Conservation (phyloP, 2,329 filamentous ascomycete species). For the Orbilia brochopaga region DNA sequence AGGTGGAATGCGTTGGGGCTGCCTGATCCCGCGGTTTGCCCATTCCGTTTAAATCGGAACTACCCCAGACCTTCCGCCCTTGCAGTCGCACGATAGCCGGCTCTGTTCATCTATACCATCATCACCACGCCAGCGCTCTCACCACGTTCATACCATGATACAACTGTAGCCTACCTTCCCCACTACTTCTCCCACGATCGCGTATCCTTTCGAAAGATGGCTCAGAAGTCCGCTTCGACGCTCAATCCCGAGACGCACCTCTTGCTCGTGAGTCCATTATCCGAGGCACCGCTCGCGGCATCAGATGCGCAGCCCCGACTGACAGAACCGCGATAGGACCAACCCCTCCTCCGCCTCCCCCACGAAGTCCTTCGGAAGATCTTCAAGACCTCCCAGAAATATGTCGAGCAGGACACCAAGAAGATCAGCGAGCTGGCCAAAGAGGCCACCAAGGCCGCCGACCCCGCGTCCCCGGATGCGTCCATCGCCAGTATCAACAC, state of each 20-base stretch:
- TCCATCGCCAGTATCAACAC: constrained; percentile 80
- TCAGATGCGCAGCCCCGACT: constrained; percentile 6
- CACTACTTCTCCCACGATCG: not conserved
- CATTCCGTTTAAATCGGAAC: constrained; percentile 4
- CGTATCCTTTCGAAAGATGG: constrained; percentile 26
- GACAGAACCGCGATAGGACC: constrained; percentile 63
- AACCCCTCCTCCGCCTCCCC: constrained; percentile 89
- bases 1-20: constrained; percentile 6
- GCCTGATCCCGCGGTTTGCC: not conserved
- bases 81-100: constrained; percentile 16
- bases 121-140: constrained; percentile 8
- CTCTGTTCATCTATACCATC: constrained; percentile 10
- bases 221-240: constrained; percentile 21
- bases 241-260: constrained; percentile 38
- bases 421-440: constrained; percentile 62
- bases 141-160: constrained; percentile 24
- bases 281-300: constrained; percentile 3
- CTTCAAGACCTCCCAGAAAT: constrained; percentile 82
- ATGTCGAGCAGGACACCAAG: constrained; percentile 73
- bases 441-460: constrained; percentile 68
- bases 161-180: constrained; percentile 20
- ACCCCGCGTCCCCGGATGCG: constrained; percentile 69
- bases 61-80: constrained; percentile 23
- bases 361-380: constrained; percentile 92
- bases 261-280: constrained; percentile 26